These are phyloP conservation scores for Dichotomocladium elegans DNA, from an alignment of 371 early-diverging fungal species.

Conservation along the genomic window DNA sequence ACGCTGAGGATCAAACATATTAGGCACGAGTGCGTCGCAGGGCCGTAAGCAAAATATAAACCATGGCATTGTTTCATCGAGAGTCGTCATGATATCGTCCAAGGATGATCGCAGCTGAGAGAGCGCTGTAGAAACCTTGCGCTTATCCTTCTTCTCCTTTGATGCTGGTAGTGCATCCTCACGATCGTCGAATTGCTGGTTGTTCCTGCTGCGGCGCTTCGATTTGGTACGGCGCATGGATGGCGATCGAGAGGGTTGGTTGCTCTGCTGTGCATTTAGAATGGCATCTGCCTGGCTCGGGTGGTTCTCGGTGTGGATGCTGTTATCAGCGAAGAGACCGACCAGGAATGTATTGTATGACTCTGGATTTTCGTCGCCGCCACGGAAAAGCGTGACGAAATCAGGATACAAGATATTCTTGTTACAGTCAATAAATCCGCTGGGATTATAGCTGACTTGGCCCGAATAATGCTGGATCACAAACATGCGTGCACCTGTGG, in stretches of 20 bases:
- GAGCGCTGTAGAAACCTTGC: conserved; percentile 21
- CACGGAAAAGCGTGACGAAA: conserved; percentile 72
- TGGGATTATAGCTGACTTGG: conserved; percentile 71
- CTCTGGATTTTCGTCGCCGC: conserved; percentile 27
- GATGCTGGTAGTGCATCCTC: conserved; percentile 2
- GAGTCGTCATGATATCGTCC: conserved; percentile 74
- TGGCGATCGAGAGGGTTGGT: conserved; percentile 49
- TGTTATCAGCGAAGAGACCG: conserved; percentile 34
- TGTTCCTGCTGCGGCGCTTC: conserved; percentile 16
- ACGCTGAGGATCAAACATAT: conserved; percentile 56
- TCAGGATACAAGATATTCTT: conserved; percentile 72
- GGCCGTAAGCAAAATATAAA: conserved; percentile 81
- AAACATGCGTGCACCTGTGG: conserved; percentile 47
- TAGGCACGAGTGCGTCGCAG: conserved; percentile 57
- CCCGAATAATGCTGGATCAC: conserved; percentile 79
- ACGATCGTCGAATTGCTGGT: conserved; percentile 1
- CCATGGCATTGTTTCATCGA: conserved; percentile 87
- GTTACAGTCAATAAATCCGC: conserved; percentile 72
- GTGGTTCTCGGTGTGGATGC: conserved; percentile 57
- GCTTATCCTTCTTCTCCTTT: conserved; percentile 7
- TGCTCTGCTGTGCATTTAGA: conserved; percentile 57
- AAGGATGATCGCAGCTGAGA: conserved; percentile 72
- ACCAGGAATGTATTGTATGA: conserved; percentile 49
- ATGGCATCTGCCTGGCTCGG: conserved; percentile 59
- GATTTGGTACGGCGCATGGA: conserved; percentile 44